These are phyloP conservation scores for Nigrospora sphaerica DNA, from an alignment of 2,329 filamentous ascomycete genomes.

Conservation along the genomic window DNA sequence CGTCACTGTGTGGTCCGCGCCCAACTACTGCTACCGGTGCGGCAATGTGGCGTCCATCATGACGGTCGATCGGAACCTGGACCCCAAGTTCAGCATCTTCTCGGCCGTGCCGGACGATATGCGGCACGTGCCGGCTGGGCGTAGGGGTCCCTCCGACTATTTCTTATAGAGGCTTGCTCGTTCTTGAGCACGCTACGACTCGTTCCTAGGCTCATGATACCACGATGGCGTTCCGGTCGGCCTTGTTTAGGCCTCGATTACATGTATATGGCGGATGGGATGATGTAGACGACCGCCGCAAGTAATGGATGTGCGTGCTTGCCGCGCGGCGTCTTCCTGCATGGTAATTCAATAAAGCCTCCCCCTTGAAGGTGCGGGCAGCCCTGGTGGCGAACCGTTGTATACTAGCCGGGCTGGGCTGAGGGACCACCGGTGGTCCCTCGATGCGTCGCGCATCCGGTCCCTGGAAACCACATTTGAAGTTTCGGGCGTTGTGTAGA, in stretches of 20 bases:
- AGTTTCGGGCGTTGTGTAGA: no score
- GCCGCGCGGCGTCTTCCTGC: no score
- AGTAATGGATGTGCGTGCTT: no score
- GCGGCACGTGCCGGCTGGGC: conserved; percentile 68
- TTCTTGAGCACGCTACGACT: conserved; percentile 9
- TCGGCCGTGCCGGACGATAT: conserved; percentile 81
- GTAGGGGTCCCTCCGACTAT: conserved; percentile 62
- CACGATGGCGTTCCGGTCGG: conserved; percentile 6
- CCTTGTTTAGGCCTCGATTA: not conserved
- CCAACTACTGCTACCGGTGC: conserved; percentile 94
- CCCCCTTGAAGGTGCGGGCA: no score
- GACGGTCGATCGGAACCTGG: conserved; percentile 77
- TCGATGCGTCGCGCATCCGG: no score
- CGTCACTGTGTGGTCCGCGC: conserved; percentile 97
- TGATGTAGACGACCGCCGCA: no score
- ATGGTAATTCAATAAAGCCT: no score
- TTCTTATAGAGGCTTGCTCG: conserved; percentile 45
- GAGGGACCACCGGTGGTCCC: no score
- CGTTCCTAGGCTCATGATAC: conserved; percentile 17
- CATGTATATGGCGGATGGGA: no score
- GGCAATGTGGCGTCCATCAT: conserved; percentile 97
- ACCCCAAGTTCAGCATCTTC: conserved; percentile 90
- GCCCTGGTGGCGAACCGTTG: no score
- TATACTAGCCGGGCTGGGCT: no score
- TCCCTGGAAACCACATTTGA: no score